phyloP scores from a whole-genome alignment of 163 green algal genomes.

The Prototheca stagnorum region DNA sequence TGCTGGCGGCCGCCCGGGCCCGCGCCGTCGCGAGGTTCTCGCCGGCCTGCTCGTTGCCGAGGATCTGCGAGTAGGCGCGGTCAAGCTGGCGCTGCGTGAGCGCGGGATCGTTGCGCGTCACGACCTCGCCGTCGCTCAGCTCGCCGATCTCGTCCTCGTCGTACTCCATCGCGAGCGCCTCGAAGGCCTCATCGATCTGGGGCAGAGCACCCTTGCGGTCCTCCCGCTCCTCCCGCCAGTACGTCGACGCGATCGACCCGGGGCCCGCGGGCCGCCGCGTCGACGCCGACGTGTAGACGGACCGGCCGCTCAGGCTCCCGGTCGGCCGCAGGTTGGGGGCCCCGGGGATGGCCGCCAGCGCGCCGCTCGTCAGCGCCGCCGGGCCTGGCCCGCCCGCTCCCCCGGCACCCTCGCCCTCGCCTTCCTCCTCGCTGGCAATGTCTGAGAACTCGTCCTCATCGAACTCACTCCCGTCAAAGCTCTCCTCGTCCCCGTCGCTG shows the following conservation, averaged over 20 bases:
- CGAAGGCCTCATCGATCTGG: conserved; percentile 37
- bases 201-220: conserved; percentile 39
- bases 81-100: too few species aligned
- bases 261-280: background rate
- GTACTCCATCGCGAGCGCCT: conserved; percentile 35
- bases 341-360: background rate
- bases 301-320: too few species aligned
- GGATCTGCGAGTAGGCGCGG: too few species aligned
- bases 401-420: background rate
- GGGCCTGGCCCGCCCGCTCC: background rate
- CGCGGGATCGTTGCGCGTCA: too few species aligned
- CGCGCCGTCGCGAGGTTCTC: too few species aligned
- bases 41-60: too few species aligned
- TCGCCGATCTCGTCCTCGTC: conserved; percentile 39
- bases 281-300: too few species aligned
- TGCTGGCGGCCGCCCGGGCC: too few species aligned
- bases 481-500: conserved; percentile 1
- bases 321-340: too few species aligned
- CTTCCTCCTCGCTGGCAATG: conserved; percentile 4
- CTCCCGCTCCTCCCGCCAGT: conserved; percentile 48
- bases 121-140: too few species aligned
- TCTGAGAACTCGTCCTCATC: conserved; percentile 6
- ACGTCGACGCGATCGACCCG: conserved; percentile 49
- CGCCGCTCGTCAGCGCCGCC: background rate
- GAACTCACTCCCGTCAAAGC: background rate